Conservation (phyloP, 305 asterid species). For the Fraxinus dipetala region DNA sequence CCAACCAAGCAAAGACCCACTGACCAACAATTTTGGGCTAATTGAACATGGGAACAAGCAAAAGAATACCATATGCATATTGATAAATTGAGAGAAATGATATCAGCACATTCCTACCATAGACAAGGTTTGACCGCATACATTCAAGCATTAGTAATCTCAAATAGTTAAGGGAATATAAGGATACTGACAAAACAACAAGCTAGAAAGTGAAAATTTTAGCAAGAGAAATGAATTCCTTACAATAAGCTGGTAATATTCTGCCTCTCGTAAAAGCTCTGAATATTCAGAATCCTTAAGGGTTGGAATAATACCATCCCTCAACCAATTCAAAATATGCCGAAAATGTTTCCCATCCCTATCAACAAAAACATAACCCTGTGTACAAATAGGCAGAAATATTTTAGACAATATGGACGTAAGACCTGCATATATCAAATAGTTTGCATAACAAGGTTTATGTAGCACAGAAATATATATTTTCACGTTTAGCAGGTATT, state of each 20-base stretch:
- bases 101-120: slow-evolving; percentile 5
- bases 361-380: slow-evolving; percentile 85
- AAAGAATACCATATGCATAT: background rate
- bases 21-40: slow-evolving; percentile 10
- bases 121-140: slow-evolving; percentile 14
- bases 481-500: background rate
- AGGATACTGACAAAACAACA: background rate
- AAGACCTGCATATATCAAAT: background rate
- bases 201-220: background rate
- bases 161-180: slow-evolving; percentile 11
- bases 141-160: slow-evolving; percentile 2
- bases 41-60: slow-evolving; percentile 8
- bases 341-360: slow-evolving; percentile 93
- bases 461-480: background rate
- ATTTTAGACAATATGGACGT: background rate
- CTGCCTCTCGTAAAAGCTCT: slow-evolving; percentile 83
- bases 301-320: slow-evolving; percentile 79
- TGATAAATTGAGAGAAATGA: background rate
- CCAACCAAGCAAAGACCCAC: background rate
- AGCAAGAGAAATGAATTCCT: slow-evolving; percentile 29
- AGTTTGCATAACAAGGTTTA: background rate
- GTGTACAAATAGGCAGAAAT: slow-evolving; percentile 34
- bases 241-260: slow-evolving; percentile 89
- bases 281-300: slow-evolving; percentile 61
- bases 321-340: slow-evolving; percentile 86